phyloP scores from a whole-genome alignment of 257 asterid genomes.

The Plantago ovata region DNA sequence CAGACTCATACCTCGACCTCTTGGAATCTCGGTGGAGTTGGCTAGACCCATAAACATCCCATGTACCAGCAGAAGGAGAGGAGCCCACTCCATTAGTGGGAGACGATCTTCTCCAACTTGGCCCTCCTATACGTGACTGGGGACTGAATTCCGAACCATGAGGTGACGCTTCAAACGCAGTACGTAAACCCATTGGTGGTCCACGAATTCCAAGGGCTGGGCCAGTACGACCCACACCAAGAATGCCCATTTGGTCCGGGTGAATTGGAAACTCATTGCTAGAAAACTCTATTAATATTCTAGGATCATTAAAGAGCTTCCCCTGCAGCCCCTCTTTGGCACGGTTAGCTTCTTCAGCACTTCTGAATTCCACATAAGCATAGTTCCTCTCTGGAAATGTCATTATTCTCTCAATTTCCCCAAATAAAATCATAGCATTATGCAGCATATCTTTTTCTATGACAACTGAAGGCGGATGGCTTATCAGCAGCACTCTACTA shows the following conservation, averaged over 20 bases:
- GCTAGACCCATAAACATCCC: conserved; percentile 67
- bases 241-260: conserved; percentile 62
- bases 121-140: conserved; percentile 49
- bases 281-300: conserved; percentile 71
- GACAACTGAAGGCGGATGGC: conserved; percentile 78
- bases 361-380: conserved; percentile 89
- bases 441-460: conserved; percentile 94
- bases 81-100: conserved; percentile 59
- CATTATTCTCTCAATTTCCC: conserved; percentile 90
- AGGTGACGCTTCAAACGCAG: conserved; percentile 43
- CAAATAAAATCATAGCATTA: conserved; percentile 89
- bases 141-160: conserved; percentile 47
- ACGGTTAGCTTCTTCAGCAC: conserved; percentile 88
- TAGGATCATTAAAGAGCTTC: conserved; percentile 81
- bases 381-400: conserved; percentile 62
- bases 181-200: conserved; percentile 54
- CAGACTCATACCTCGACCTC: conserved; percentile 65
- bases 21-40: conserved; percentile 75
- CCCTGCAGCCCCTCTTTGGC: conserved; percentile 97
- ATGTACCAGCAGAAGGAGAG: conserved; percentile 63
- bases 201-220: conserved; percentile 54
- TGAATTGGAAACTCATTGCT: conserved; percentile 55
- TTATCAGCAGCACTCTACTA: conserved; percentile 66
- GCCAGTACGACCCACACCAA: conserved; percentile 52
- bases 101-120: conserved; percentile 75